These are phyloP conservation scores for Saccharum spontaneum DNA, from an alignment of 176 grass and related monocot genomes.

Conservation along the genomic window DNA sequence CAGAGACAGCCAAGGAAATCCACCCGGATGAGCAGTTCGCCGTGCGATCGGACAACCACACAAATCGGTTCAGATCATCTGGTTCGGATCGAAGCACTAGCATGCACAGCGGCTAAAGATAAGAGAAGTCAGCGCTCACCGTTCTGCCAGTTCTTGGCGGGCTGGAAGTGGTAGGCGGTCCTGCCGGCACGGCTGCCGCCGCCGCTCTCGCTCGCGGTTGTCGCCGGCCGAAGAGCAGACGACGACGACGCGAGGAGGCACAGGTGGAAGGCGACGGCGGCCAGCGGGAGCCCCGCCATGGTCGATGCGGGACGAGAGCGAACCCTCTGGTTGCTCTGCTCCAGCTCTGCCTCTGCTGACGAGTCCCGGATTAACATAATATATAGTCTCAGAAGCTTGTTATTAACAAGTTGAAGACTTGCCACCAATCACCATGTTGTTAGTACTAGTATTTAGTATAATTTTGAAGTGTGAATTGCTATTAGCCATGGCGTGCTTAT, in stretches of 20 bases:
- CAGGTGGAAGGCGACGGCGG: slow-evolving; percentile 7
- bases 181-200: slow-evolving; percentile 21
- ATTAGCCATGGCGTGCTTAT: not conserved
- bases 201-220: too few relatives aligned
- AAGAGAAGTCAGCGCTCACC: slow-evolving; percentile 27
- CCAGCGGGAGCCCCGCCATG: slow-evolving; percentile 33
- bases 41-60: not conserved
- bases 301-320: not conserved
- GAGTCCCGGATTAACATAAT: not conserved
- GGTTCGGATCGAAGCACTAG: not conserved
- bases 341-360: not conserved
- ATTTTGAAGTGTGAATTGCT: too few relatives aligned
- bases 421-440: not conserved
- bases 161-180: slow-evolving; percentile 93
- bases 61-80: not conserved
- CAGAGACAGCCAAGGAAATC: not conserved
- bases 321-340: not conserved
- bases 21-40: not conserved
- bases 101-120: too few relatives aligned
- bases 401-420: not conserved
- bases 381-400: not conserved
- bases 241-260: not conserved
- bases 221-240: not conserved
- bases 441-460: too few relatives aligned
- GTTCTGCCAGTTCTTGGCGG: slow-evolving; percentile 81